phyloP scores from a whole-genome alignment of 306 rosid genomes.

The Castanospermum australe region DNA sequence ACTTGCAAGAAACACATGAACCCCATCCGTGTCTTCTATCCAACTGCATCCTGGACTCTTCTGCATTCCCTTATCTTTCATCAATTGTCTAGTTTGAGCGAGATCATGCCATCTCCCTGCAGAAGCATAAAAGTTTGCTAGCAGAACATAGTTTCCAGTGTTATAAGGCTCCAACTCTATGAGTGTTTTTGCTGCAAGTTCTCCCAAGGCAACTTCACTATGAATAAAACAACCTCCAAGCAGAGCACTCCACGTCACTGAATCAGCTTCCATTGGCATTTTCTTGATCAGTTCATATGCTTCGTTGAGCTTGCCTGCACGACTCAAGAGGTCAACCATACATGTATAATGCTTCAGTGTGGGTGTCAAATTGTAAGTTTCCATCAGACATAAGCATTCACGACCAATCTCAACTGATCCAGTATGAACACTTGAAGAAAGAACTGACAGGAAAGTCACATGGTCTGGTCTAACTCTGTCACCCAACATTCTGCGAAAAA shows the following conservation, averaged over 20 bases:
- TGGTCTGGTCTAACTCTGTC: slow-evolving; percentile 48
- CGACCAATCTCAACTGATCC: slow-evolving; percentile 48
- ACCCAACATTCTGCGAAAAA: slow-evolving; percentile 37
- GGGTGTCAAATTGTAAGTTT: slow-evolving; percentile 38
- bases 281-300: slow-evolving; percentile 42
- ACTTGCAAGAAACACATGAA: slow-evolving; percentile 55
- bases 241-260: slow-evolving; percentile 54
- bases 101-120: slow-evolving; percentile 48
- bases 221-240: slow-evolving; percentile 60
- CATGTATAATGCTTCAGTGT: slow-evolving; percentile 64
- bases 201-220: slow-evolving; percentile 41
- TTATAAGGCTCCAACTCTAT: slow-evolving; percentile 54
- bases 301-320: slow-evolving; percentile 44
- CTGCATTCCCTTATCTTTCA: slow-evolving; percentile 46
- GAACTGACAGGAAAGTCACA: slow-evolving; percentile 53
- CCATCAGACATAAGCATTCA: slow-evolving; percentile 51
- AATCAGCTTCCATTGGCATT: slow-evolving; percentile 58
- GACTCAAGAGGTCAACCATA: slow-evolving; percentile 61
- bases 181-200: slow-evolving; percentile 53
- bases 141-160: slow-evolving; percentile 46
- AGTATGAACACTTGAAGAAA: slow-evolving; percentile 53
- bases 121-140: slow-evolving; percentile 57
- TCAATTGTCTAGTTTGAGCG: slow-evolving; percentile 45
- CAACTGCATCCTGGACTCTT: slow-evolving; percentile 73
- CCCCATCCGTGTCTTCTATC: slow-evolving; percentile 59